These are phyloP conservation scores for Azolla pinnata DNA, from an alignment of 75 land plant genomes.

Conservation along the genomic window DNA sequence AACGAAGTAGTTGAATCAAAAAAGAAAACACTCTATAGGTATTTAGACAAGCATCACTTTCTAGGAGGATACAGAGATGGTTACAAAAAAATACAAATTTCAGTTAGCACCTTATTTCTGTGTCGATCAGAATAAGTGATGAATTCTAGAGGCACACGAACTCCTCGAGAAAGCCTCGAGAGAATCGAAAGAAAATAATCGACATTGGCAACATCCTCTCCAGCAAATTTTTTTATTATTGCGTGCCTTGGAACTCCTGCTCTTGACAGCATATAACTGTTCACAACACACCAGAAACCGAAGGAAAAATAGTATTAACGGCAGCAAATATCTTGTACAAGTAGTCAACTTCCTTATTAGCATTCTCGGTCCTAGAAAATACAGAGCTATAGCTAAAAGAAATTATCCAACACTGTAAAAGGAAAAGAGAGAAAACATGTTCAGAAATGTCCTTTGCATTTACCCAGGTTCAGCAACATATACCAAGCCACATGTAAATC, in stretches of 20 bases:
- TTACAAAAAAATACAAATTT: too few relatives aligned
- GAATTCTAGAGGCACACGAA: conserved; percentile 87
- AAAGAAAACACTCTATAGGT: too few relatives aligned
- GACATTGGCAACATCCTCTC: conserved; percentile 50
- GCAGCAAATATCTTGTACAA: too few relatives aligned
- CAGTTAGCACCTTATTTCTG: conserved; percentile 52
- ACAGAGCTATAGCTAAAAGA: neutral
- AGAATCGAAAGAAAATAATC: conserved; percentile 56
- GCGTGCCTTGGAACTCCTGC: conserved; percentile 95
- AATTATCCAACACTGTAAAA: neutral
- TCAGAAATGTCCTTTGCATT: neutral
- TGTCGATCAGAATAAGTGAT: conserved; percentile 70
- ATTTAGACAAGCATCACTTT: too few relatives aligned
- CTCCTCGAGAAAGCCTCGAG: conserved; percentile 54
- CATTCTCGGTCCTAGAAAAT: neutral
- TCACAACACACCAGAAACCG: neutral
- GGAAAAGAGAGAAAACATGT: neutral
- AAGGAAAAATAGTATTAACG: neutral
- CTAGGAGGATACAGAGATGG: too few relatives aligned
- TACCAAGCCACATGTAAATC: conserved; percentile 83
- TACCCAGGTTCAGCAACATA: conserved; percentile 92
- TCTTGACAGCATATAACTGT: conserved; percentile 88
- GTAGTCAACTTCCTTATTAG: too few relatives aligned
- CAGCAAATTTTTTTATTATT: conserved; percentile 84
- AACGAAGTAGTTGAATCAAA: too few relatives aligned